Evolutionary conservation across 345 rosid genomes (phyloP).

Genomic region (Ceriops tagal): DNA sequence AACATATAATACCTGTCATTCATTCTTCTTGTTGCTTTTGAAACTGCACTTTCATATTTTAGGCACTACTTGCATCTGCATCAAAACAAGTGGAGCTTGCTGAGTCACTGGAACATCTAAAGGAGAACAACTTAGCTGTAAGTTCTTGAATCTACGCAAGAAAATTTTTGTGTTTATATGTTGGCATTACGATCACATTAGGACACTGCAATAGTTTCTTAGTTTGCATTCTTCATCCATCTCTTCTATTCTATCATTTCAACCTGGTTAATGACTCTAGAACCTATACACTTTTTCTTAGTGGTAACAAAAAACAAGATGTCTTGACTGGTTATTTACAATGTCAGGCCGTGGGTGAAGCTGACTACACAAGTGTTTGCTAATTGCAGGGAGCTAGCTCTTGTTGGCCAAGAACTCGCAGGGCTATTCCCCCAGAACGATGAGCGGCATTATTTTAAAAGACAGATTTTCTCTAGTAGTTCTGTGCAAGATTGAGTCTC

Average conservation of each 20-base stretch:
- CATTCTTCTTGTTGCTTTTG: not conserved
- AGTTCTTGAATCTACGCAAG: slow-evolving; percentile 18
- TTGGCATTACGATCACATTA: not conserved
- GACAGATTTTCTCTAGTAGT: not conserved
- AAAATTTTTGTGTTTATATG: not conserved
- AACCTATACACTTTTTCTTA: no score
- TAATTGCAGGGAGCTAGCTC: slow-evolving; percentile 46
- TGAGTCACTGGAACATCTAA: slow-evolving; percentile 66
- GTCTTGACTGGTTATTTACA: no score
- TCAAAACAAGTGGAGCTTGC: slow-evolving; percentile 93
- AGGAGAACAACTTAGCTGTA: slow-evolving; percentile 49
- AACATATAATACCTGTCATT: not conserved
- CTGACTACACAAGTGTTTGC: not conserved
- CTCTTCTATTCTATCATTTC: not conserved
- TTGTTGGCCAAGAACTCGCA: slow-evolving; percentile 74
- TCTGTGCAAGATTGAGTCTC: not conserved
- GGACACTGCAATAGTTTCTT: not conserved
- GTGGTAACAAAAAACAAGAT: no score
- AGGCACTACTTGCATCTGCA: slow-evolving; percentile 86
- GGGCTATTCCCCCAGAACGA: slow-evolving; percentile 37
- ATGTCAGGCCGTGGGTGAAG: no score
- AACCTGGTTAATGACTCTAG: no score
- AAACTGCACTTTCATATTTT: slow-evolving; percentile 18
- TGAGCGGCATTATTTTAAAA: slow-evolving; percentile 14
- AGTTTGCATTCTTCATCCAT: not conserved